Evolutionary conservation across 2,329 filamentous ascomycete genomes (phyloP).

Genomic region (Fusarium tjaetaba): DNA sequence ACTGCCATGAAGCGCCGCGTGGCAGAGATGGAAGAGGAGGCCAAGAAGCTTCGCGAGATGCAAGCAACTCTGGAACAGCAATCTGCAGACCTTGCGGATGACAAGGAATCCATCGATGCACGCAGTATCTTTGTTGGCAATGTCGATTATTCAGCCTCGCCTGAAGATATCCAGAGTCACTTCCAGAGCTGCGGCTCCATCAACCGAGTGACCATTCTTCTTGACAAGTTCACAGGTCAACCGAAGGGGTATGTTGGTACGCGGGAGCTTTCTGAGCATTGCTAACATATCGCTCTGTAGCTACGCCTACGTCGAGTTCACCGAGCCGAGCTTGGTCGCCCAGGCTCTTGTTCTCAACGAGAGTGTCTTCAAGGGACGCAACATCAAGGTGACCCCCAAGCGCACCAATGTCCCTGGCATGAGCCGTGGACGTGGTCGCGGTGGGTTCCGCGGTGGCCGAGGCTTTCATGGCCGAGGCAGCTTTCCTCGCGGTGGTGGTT

Average conservation of each 20-base stretch:
- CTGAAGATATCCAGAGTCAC: conserved; percentile 95
- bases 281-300: conserved; percentile 58
- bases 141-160: conserved; percentile 95
- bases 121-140: conserved; percentile 98
- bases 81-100: conserved; percentile 83
- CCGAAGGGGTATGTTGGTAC: conserved; percentile 85
- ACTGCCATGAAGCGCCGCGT: conserved; percentile 87
- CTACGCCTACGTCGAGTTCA: conserved; percentile 99
- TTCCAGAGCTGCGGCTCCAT: conserved; percentile 98
- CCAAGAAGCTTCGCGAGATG: conserved; percentile 87
- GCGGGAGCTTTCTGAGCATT: neutral
- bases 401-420: conserved; percentile 97
- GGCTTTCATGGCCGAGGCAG: conserved; percentile 65
- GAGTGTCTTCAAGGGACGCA: conserved; percentile 92
- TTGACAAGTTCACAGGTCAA: conserved; percentile 98
- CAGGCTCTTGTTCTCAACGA: conserved; percentile 96
- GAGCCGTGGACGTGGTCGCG: conserved; percentile 74
- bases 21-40: conserved; percentile 91
- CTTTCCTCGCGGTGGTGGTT: conserved; percentile 61
- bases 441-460: conserved; percentile 53
- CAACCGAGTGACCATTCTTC: conserved; percentile 95
- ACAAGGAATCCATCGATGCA: conserved; percentile 94
- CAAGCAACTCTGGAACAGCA: conserved; percentile 87
- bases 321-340: conserved; percentile 90
- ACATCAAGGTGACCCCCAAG: conserved; percentile 95